Evolutionary conservation across 805 yeast species (phyloP).

Genomic region (Brettanomyces nanus): DNA sequence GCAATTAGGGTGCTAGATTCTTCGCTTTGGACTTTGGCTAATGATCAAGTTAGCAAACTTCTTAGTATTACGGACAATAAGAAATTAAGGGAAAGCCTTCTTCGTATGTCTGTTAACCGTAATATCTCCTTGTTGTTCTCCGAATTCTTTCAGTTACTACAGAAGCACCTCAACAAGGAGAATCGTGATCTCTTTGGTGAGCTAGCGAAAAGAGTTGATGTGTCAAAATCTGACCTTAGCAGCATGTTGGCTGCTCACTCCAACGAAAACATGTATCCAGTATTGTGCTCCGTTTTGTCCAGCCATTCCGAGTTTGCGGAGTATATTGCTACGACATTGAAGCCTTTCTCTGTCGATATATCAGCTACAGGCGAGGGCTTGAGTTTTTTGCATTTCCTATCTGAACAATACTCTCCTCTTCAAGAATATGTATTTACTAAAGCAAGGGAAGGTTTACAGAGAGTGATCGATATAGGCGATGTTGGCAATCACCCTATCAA

Average conservation of each 20-base stretch:
- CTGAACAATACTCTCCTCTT: not conserved
- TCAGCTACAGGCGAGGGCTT: not conserved
- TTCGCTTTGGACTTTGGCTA: slow-evolving; percentile 6
- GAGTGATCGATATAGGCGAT: not conserved
- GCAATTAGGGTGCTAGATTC: not conserved
- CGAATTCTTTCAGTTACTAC: not conserved
- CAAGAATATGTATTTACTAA: not conserved
- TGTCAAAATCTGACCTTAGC: not conserved
- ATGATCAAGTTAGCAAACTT: slow-evolving; percentile 4
- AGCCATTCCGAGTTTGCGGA: not conserved
- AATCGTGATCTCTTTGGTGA: not conserved
- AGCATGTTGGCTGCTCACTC: not conserved
- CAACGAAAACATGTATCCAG: not conserved
- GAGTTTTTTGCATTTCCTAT: not conserved
- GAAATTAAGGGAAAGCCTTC: not conserved
- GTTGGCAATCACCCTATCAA: not conserved
- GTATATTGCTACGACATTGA: not conserved
- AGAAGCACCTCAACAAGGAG: not conserved
- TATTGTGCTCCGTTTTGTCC: not conserved
- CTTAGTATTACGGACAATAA: not conserved
- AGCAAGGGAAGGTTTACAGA: not conserved
- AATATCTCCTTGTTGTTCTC: not conserved
- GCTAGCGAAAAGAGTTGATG: slow-evolving; percentile 2
- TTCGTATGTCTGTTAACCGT: not conserved
- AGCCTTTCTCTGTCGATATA: not conserved